These are phyloP conservation scores for Komagataella mondaviorum DNA, from an alignment of 805 yeast genomes.

Conservation along the genomic window DNA sequence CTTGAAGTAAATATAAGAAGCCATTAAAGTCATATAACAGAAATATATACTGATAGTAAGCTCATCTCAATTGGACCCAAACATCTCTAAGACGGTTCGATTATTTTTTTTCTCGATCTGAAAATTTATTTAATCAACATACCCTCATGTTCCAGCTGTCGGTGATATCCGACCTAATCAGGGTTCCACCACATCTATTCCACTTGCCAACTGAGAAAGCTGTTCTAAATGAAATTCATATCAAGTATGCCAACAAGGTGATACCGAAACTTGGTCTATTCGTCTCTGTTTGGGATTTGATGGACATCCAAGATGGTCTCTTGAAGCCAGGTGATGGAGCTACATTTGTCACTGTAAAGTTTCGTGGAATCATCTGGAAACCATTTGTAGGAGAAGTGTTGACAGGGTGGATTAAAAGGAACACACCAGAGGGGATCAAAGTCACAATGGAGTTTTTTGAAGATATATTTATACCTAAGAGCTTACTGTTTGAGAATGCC, in stretches of 20 bases:
- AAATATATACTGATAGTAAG: not conserved
- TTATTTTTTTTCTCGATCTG: not conserved
- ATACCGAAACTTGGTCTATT: conserved; percentile 78
- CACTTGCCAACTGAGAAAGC: conserved; percentile 60
- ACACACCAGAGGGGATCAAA: conserved; percentile 79
- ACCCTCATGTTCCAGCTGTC: conserved; percentile 70
- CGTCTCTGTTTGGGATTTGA: conserved; percentile 71
- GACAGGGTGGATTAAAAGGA: conserved; percentile 86
- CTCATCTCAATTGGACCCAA: not conserved
- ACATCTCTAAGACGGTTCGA: not conserved
- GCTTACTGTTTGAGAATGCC: conserved; percentile 56
- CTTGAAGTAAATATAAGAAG: not conserved
- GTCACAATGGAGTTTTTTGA: conserved; percentile 80
- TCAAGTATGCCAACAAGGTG: conserved; percentile 77
- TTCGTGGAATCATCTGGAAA: conserved; percentile 72
- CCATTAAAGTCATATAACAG: not conserved
- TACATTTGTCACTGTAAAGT: conserved; percentile 58
- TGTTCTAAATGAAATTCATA: conserved; percentile 66
- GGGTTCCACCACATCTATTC: conserved; percentile 81
- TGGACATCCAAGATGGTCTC: conserved; percentile 76
- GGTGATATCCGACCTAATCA: conserved; percentile 67
- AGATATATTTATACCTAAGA: conserved; percentile 81
- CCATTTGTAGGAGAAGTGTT: conserved; percentile 92
- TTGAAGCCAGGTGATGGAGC: conserved; percentile 94
- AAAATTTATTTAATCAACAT: not conserved